Percentiles rank a stretch among this genome's conserved stretches.
Conservation (phyloP, 2,329 filamentous ascomycete species). For the Fusarium proliferatum region DNA sequence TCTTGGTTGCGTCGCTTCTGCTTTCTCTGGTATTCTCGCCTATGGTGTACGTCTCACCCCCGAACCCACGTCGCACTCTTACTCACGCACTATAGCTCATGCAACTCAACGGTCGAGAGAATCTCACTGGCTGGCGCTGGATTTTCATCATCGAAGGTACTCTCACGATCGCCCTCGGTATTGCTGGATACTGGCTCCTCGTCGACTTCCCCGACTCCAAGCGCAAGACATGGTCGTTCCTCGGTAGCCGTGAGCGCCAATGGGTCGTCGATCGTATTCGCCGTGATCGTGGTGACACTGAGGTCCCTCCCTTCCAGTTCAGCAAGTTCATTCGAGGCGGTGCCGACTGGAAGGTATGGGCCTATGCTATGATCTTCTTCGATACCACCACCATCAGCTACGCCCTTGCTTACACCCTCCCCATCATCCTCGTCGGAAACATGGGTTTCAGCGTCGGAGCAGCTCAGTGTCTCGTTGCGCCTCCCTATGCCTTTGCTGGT, state of each 20-base stretch:
- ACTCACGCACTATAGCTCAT: slow-evolving; percentile 57
- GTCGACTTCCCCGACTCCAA: slow-evolving; percentile 73
- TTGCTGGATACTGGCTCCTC: slow-evolving; percentile 66
- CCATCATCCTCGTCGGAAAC: slow-evolving; percentile 73
- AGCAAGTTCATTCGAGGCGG: slow-evolving; percentile 59
- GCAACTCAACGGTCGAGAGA: slow-evolving; percentile 68
- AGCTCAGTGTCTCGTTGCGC: slow-evolving; percentile 77
- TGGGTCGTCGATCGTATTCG: slow-evolving; percentile 67
- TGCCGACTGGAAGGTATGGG: slow-evolving; percentile 69
- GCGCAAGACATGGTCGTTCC: slow-evolving; percentile 63
- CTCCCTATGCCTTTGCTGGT: slow-evolving; percentile 74
- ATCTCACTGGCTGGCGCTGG: slow-evolving; percentile 72
- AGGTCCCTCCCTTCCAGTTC: slow-evolving; percentile 63
- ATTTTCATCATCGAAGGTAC: slow-evolving; percentile 69
- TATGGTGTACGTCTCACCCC: slow-evolving; percentile 65
- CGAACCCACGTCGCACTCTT: background rate
- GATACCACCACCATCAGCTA: slow-evolving; percentile 79
- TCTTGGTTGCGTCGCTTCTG: slow-evolving; percentile 73
- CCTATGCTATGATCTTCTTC: slow-evolving; percentile 69
- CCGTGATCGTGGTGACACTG: slow-evolving; percentile 67
- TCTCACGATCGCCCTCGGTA: slow-evolving; percentile 64
- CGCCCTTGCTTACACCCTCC: slow-evolving; percentile 81
- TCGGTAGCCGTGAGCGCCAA: slow-evolving; percentile 61
- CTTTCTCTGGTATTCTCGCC: slow-evolving; percentile 75
- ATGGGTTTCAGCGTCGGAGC: slow-evolving; percentile 73